phyloP scores from a whole-genome alignment of 352 stramenopile species.

The Phytopythium aichiense region DNA sequence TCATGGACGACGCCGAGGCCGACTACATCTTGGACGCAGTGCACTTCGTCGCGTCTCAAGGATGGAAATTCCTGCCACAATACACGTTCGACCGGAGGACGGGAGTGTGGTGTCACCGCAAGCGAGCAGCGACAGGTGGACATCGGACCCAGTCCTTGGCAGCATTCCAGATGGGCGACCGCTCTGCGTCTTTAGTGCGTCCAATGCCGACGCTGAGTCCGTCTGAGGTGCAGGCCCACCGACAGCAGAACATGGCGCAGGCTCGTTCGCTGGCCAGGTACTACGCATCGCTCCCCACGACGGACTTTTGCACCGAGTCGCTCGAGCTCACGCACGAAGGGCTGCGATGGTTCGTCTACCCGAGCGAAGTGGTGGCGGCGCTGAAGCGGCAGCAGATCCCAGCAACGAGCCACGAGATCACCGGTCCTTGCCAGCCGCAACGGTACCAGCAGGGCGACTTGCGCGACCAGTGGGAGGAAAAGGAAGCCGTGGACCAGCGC shows the following conservation, averaged over 20 bases:
- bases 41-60: slow-evolving; percentile 91
- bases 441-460: slow-evolving; percentile 23
- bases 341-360: slow-evolving; percentile 37
- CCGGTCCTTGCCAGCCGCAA: slow-evolving; percentile 28
- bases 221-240: not conserved
- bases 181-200: not conserved
- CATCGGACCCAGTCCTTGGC: not conserved
- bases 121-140: slow-evolving; percentile 47
- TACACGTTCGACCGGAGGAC: slow-evolving; percentile 95
- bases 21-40: slow-evolving; percentile 93
- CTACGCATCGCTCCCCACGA: not conserved
- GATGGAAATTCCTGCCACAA: slow-evolving; percentile 91
- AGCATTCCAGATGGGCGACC: not conserved
- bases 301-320: slow-evolving; percentile 12
- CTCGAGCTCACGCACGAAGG: slow-evolving; percentile 20
- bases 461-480: slow-evolving; percentile 17
- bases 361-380: slow-evolving; percentile 22
- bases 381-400: slow-evolving; percentile 18
- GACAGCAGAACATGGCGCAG: not conserved
- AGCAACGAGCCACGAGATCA: slow-evolving; percentile 12
- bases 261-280: not conserved
- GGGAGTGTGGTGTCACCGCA: slow-evolving; percentile 85
- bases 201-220: not conserved
- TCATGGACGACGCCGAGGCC: slow-evolving; percentile 74
- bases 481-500: not conserved